A percentile compares a stretch with the other conserved stretches of the same genome.
phyloP scores from a whole-genome alignment of 1,284 basidiomycete genomes.

The Athelia psychrophila region DNA sequence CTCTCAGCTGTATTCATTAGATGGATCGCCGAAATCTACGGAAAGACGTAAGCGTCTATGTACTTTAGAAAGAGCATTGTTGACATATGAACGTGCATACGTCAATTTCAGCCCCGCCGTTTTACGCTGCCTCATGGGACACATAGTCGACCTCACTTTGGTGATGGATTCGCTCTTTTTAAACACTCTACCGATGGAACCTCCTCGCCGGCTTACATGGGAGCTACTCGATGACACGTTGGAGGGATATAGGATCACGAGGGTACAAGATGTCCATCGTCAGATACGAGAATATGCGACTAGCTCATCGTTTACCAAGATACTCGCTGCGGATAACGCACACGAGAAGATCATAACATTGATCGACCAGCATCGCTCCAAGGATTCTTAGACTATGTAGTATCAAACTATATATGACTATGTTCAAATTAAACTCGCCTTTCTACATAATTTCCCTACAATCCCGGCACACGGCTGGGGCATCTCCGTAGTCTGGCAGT shows the following conservation, averaged over 20 bases:
- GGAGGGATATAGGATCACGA: not conserved
- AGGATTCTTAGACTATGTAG: not conserved
- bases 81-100: not conserved
- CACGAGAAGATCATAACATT: not conserved
- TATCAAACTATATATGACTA: too few relatives aligned
- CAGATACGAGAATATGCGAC: not conserved
- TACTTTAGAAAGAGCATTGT: not conserved
- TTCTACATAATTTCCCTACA: too few relatives aligned
- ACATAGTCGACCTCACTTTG: slow-evolving; percentile 14
- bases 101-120: slow-evolving; percentile 7
- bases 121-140: slow-evolving; percentile 14
- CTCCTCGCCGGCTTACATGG: not conserved
- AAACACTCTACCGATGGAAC: not conserved
- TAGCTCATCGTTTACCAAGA: not conserved
- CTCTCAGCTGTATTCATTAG: slow-evolving; percentile 3
- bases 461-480: too few relatives aligned
- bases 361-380: not conserved
- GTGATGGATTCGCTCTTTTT: slow-evolving; percentile 4
- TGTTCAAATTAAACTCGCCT: too few relatives aligned
- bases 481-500: too few relatives aligned
- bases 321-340: not conserved
- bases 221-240: not conserved
- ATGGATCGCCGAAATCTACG: not conserved
- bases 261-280: not conserved
- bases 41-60: not conserved